Percentiles rank a stretch among this genome's conserved stretches.
phyloP scores from a whole-genome alignment of 495 filamentous ascomycete genomes.

The Mytilinidion resinicola region DNA sequence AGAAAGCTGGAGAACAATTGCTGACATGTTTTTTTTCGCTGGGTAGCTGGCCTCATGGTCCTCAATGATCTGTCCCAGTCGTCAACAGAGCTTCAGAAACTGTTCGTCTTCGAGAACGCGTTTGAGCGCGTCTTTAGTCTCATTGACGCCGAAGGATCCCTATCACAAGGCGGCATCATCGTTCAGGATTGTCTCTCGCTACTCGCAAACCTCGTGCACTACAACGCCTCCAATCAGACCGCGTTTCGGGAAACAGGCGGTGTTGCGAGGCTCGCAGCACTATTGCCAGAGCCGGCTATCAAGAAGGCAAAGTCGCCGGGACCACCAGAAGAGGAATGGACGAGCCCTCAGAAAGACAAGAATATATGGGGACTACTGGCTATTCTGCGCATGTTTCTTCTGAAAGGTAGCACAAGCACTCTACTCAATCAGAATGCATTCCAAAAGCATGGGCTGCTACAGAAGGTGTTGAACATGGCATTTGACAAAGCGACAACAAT shows the following conservation, averaged over 20 bases:
- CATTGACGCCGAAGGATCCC: constrained; percentile 71
- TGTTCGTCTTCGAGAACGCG: constrained; percentile 89
- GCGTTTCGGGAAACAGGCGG: constrained; percentile 89
- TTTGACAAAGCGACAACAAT: constrained; percentile 72
- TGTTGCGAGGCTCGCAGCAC: constrained; percentile 61
- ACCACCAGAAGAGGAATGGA: constrained; percentile 62
- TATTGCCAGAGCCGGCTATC: constrained; percentile 48
- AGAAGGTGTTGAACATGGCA: constrained; percentile 73
- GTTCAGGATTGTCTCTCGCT: constrained; percentile 94
- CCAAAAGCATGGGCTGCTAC: constrained; percentile 72
- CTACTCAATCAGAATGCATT: constrained; percentile 80
- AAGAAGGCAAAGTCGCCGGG: constrained; percentile 49
- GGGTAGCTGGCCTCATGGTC: constrained; percentile 57
- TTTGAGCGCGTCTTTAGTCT: constrained; percentile 82
- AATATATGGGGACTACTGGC: constrained; percentile 88
- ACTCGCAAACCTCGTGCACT: constrained; percentile 79
- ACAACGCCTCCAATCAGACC: constrained; percentile 88
- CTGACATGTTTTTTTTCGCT: constrained; percentile 29
- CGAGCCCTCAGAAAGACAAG: constrained; percentile 71
- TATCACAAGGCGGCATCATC: constrained; percentile 79
- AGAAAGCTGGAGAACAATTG: not conserved
- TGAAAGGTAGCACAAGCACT: constrained; percentile 71
- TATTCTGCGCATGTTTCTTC: constrained; percentile 77
- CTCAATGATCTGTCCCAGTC: constrained; percentile 63
- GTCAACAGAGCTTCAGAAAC: constrained; percentile 81